Percentiles rank a stretch among this genome's conserved stretches.
phyloP scores from a whole-genome alignment of 2,329 filamentous ascomycete species.

The Fusarium equiseti region DNA sequence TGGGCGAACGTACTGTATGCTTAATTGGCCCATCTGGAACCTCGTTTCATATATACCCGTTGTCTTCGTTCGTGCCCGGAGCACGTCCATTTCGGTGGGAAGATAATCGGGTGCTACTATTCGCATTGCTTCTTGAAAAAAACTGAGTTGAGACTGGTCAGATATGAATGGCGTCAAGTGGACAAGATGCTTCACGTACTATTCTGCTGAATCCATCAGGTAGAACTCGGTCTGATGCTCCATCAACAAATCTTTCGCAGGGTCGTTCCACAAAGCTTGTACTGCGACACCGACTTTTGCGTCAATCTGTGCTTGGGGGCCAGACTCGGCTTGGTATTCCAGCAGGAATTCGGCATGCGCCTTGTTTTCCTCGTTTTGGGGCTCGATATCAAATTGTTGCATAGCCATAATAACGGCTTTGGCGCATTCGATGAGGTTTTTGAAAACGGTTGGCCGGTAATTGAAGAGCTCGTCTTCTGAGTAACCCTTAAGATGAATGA shows the following conservation, averaged over 20 bases:
- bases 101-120: conserved; percentile 89
- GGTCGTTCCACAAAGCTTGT: conserved; percentile 89
- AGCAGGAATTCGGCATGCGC: conserved; percentile 83
- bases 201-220: conserved; percentile 98
- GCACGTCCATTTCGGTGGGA: conserved; percentile 92
- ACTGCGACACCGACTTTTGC: conserved; percentile 84
- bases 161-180: neutral
- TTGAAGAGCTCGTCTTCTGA: conserved; percentile 92
- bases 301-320: conserved; percentile 88
- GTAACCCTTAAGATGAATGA: conserved; percentile 98
- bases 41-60: conserved; percentile 99
- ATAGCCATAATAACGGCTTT: conserved; percentile 93
- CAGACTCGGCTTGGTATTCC: conserved; percentile 90
- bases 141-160: conserved; percentile 66
- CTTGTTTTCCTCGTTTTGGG: conserved; percentile 76
- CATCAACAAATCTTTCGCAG: conserved; percentile 83
- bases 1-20: conserved; percentile 84
- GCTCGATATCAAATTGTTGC: conserved; percentile 89
- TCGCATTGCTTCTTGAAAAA: conserved; percentile 91
- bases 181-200: conserved; percentile 70
- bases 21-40: conserved; percentile 98
- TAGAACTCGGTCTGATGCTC: conserved; percentile 98
- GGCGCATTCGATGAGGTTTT: conserved; percentile 96
- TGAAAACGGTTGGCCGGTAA: conserved; percentile 97
- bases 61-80: conserved; percentile 96